Evolutionary conservation across 768 basidiomycete species (phyloP), one percentile per base, ranked within the genome.

Genomic region (Collybia mongolica): DNA sequence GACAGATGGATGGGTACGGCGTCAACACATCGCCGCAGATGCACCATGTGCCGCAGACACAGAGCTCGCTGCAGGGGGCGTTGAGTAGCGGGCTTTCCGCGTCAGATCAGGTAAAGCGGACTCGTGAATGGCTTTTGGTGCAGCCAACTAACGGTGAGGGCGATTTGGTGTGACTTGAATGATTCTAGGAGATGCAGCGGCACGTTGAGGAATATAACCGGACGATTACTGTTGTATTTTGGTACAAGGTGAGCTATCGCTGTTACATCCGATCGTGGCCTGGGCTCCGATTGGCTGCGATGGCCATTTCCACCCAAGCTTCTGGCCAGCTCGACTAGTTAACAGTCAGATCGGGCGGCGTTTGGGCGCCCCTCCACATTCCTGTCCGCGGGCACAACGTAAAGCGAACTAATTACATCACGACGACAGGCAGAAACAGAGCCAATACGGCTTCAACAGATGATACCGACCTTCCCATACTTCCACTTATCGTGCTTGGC

Each of bases 211-310:
- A 73, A 39, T 74, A 71, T 48, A 73, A 70, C 43, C 76, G 82
- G 28, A 80, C 83, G 5, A 75, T 85, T 7, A 86, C 82, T 1
- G 74, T 87, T 51, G 75, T 87, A 46, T 78, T 86, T 52, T 87
- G 85, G 85, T 84, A 85, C 69, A 81, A 83, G 69, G 81, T 83
- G 53, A 36, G 46, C 15, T 8, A 28, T 8, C 12, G 26, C 18
- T 55, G 65, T 52, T 18, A 26, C 22, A 15, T 5, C 14, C 11
- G 9, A 32, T 14, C 32, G 9, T 32, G 9, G 32, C 11, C 3
- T 14, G 32, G 2, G 14, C 11, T 14, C 11, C 11, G 32, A 7
- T 4, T 26, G 24, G 24, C 3, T 4, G 7, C 7, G 24, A 26
- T 26, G 24, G 24, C 7, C 7, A 7, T 26, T 26, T 26, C 3